These are phyloP conservation scores for Evansstolkia leycettana DNA, from an alignment of 495 filamentous ascomycete species.

Conservation along the genomic window DNA sequence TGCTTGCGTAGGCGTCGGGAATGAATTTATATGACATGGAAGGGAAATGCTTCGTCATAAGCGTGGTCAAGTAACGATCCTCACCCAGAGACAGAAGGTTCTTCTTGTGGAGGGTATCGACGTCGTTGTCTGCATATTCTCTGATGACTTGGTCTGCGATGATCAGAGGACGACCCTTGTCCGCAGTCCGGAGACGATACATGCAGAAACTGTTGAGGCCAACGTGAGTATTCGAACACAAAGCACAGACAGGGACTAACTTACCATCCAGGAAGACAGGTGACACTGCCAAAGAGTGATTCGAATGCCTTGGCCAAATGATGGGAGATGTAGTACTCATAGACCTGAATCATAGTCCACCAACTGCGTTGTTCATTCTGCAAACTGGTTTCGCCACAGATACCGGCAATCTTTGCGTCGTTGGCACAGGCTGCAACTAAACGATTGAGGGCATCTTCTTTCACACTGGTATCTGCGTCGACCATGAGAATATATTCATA, in stretches of 20 bases:
- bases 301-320: conserved; percentile 90
- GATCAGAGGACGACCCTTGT: conserved; percentile 84
- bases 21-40: conserved; percentile 94
- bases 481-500: conserved; percentile 98
- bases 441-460: conserved; percentile 82
- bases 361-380: conserved; percentile 89
- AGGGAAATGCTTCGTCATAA: conserved; percentile 97
- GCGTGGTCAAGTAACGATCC: conserved; percentile 91
- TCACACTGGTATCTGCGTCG: conserved; percentile 92
- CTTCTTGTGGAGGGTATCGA: conserved; percentile 98
- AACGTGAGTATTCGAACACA: conserved; percentile 10
- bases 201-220: conserved; percentile 73
- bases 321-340: conserved; percentile 97
- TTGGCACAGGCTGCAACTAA: conserved; percentile 88
- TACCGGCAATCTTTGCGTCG: conserved; percentile 90
- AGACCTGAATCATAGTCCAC: conserved; percentile 99
- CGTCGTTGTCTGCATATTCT: conserved; percentile 76
- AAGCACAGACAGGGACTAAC: conserved; percentile 12
- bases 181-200: conserved; percentile 90
- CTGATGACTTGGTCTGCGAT: conserved; percentile 76
- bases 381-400: conserved; percentile 93
- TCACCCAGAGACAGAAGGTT: conserved; percentile 90
- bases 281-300: conserved; percentile 88
- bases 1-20: conserved; percentile 81
- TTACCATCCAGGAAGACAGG: conserved; percentile 97